These are phyloP conservation scores for Phlegmacium glaucopus DNA, from an alignment of 768 basidiomycete species.

Conservation along the genomic window DNA sequence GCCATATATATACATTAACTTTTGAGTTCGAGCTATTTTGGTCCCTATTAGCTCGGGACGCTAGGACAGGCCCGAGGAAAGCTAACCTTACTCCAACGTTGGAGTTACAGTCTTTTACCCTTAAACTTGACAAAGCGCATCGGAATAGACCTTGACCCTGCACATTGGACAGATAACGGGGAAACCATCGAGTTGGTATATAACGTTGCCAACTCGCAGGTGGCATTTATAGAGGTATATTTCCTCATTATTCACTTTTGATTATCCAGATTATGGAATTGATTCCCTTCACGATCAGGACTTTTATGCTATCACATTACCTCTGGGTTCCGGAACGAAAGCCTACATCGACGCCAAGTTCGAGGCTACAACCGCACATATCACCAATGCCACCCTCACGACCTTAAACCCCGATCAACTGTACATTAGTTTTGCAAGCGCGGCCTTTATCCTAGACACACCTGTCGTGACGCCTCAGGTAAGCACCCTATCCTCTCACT, in stretches of 20 bases:
- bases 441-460: conserved; percentile 32
- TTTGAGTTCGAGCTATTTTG: not conserved
- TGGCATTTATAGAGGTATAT: conserved; percentile 41
- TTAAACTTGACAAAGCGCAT: conserved; percentile 33
- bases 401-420: conserved; percentile 38
- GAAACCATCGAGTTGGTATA: conserved; percentile 42
- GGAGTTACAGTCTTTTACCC: conserved; percentile 39
- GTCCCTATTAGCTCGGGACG: conserved; percentile 35
- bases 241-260: not conserved
- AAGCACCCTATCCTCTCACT: not conserved
- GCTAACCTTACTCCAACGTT: conserved; percentile 48
- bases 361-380: conserved; percentile 37
- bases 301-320: conserved; percentile 37
- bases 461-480: conserved; percentile 36
- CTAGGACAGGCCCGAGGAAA: conserved; percentile 51
- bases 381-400: conserved; percentile 36
- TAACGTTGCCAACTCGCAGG: conserved; percentile 32
- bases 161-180: conserved; percentile 47
- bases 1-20: not conserved
- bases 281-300: conserved; percentile 22
- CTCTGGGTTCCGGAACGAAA: conserved; percentile 28
- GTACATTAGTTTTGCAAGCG: conserved; percentile 47
- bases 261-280: not conserved
- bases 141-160: conserved; percentile 41
- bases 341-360: conserved; percentile 43